A percentile compares a stretch with the other conserved stretches of the same genome.
Conservation (phyloP, 2,329 filamentous ascomycete species). For the Fusarium irregulare region DNA sequence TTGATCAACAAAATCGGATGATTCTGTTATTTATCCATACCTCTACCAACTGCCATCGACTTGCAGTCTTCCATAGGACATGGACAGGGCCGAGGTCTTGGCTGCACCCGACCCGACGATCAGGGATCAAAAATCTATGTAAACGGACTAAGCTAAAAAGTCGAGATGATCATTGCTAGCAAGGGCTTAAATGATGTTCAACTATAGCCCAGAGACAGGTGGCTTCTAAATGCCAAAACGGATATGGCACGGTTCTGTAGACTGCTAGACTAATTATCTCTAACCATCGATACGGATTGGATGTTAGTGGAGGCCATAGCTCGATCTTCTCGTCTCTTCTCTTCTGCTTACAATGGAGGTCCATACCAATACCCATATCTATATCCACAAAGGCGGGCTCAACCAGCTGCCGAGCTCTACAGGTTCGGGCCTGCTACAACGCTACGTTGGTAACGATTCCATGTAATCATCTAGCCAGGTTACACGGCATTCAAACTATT, state of each 20-base stretch:
- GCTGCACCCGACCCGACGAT: slow-evolving; percentile 13
- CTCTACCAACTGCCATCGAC: neutral
- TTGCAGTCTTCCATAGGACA: neutral
- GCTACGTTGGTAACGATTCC: neutral
- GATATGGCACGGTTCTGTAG: slow-evolving; percentile 1
- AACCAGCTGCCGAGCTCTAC: slow-evolving; percentile 4
- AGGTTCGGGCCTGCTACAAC: neutral
- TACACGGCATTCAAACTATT: slow-evolving; percentile 16
- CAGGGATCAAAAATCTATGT: slow-evolving; percentile 22
- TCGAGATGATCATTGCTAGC: slow-evolving; percentile 16
- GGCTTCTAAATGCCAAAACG: slow-evolving; percentile 7
- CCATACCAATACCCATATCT: neutral
- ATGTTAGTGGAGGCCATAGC: neutral
- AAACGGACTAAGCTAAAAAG: slow-evolving; percentile 1
- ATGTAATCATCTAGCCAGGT: slow-evolving; percentile 9
- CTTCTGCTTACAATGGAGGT: slow-evolving; percentile 5
- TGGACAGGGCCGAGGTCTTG: slow-evolving; percentile 5
- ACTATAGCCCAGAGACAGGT: slow-evolving; percentile 9
- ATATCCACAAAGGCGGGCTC: slow-evolving; percentile 8
- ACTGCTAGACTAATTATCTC: neutral
- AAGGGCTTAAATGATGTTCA: slow-evolving; percentile 17
- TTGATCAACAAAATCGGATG: slow-evolving; percentile 3
- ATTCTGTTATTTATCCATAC: neutral
- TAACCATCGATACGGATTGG: neutral
- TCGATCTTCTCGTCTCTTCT: neutral